A percentile compares a stretch with the other conserved stretches of the same genome.
Evolutionary conservation across 805 yeast genomes (phyloP).

Genomic region (Nakazawaea sp.): DNA sequence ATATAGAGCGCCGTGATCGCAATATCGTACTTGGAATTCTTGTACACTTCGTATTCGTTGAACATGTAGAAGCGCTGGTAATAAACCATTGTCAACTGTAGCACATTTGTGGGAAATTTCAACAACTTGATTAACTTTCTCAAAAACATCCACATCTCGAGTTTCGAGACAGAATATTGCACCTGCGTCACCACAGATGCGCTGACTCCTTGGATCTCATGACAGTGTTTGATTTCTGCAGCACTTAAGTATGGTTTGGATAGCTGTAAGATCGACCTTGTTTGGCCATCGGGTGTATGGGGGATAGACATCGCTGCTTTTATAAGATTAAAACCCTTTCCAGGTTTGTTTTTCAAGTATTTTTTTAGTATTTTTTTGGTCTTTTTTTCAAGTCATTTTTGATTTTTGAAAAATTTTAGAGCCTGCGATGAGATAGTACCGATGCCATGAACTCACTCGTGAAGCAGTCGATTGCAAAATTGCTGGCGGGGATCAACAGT

Average conservation of each 20-base stretch:
- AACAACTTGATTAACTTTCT: constrained; percentile 44
- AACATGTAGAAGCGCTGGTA: constrained; percentile 67
- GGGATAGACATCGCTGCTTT: not conserved
- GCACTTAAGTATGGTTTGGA: constrained; percentile 27
- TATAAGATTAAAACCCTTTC: too few relatives aligned
- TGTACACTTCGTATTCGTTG: constrained; percentile 48
- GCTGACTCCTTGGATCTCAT: constrained; percentile 13
- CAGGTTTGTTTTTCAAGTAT: too few relatives aligned
- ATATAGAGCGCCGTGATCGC: constrained; percentile 63
- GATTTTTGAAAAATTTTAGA: not conserved
- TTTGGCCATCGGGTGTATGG: constrained; percentile 2
- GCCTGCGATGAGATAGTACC: not conserved
- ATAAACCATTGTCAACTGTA: constrained; percentile 65
- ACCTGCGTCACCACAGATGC: constrained; percentile 16
- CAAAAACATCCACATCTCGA: constrained; percentile 44
- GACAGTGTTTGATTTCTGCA: constrained; percentile 20
- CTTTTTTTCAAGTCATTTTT: too few relatives aligned
- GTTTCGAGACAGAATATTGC: constrained; percentile 17
- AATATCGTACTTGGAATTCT: constrained; percentile 44
- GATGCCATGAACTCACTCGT: constrained; percentile 3
- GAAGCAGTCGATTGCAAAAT: not conserved
- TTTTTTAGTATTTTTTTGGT: too few relatives aligned
- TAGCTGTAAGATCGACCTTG: constrained; percentile 17
- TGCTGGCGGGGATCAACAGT: not conserved
- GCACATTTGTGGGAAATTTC: constrained; percentile 63